Evolutionary conservation across 2,329 filamentous ascomycete species (phyloP), one percentile per base, ranked within the genome.

Genomic region (Tolypocladium endophyticum): DNA sequence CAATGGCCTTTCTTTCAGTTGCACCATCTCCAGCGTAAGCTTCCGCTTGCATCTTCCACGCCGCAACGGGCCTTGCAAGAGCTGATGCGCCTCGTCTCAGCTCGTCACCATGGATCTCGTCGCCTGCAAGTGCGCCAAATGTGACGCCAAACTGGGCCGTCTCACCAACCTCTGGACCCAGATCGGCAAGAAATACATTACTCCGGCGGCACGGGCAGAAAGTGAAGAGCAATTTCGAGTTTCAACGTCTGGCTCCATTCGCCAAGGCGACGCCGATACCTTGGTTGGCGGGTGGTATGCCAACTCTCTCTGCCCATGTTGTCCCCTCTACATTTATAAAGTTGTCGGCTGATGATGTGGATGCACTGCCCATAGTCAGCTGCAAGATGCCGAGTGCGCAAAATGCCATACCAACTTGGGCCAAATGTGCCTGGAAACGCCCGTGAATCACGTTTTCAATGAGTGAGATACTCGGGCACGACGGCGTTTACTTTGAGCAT

Each of bases 141-240:
- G 69, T 60, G 64, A 71, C 30, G 61, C 64, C 8, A 58, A 64
- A 7, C 59, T 76, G n/a, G 71, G 70, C 56, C 60, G 56, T 1
- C 69, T 74, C 55, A 43, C 66, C 59, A 77, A 78, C 45, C 50
- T 72, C 8, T 78, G 76, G 76, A 72, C 64, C 2, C 70, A 76
- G 61, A 70, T 78, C 38, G 74, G 73, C 50, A 74, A 73, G 55
- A 70, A 68, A 28, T 75, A 76, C 60, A 70, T 74, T 58, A 74
- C 71, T n/a, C 75, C 74, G 5, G 64, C 72, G 14, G 60, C 72
- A 6, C 61, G 67, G 4, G 63, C 65, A 3, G 59, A 65, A 47
- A 60, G 61, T 18, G 58, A 45, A 20, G 57, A 14, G n/a, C 39
- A 20, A 20, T 61, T 70, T 4, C 61, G 66, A 3, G 58, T 73